A percentile compares a stretch with the other conserved stretches of the same genome.
These are phyloP conservation scores for Amanita rimosa DNA, from an alignment of 768 basidiomycete genomes.

Conservation along the genomic window DNA sequence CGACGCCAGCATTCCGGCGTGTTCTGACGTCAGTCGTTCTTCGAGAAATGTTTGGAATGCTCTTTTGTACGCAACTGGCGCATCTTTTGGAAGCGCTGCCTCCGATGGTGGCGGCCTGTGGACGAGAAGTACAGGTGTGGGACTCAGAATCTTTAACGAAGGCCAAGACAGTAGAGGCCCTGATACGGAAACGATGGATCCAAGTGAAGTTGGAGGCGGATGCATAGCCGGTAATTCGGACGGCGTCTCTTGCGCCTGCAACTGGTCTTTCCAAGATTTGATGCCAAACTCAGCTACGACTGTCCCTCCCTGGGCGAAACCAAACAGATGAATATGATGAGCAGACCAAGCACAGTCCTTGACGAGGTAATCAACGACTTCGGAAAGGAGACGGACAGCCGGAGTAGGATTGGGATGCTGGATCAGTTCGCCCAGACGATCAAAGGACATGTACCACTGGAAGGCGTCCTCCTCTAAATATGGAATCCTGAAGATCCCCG, in stretches of 20 bases:
- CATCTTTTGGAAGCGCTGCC: constrained; percentile 29
- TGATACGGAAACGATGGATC: constrained; percentile 55
- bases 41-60: constrained; percentile 44
- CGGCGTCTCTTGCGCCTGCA: constrained; percentile 11
- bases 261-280: constrained; percentile 36
- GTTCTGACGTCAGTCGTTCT: constrained; percentile 29
- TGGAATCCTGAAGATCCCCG: constrained; percentile 42
- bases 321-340: constrained; percentile 71
- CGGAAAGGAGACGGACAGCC: constrained; percentile 44
- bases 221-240: constrained; percentile 5
- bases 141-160: constrained; percentile 35
- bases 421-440: constrained; percentile 64
- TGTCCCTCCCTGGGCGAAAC: constrained; percentile 81
- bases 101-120: constrained; percentile 41
- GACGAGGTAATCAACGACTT: constrained; percentile 45
- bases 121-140: constrained; percentile 53
- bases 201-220: constrained; percentile 28
- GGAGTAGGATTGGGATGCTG: constrained; percentile 61
- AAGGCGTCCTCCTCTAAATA: constrained; percentile 70
- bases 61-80: constrained; percentile 43
- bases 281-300: constrained; percentile 62
- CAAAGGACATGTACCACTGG: constrained; percentile 84
- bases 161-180: constrained; percentile 77
- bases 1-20: constrained; percentile 62
- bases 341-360: constrained; percentile 55